phyloP scores from a whole-genome alignment of 768 basidiomycete genomes.

The Cyclocybe aegerita region DNA sequence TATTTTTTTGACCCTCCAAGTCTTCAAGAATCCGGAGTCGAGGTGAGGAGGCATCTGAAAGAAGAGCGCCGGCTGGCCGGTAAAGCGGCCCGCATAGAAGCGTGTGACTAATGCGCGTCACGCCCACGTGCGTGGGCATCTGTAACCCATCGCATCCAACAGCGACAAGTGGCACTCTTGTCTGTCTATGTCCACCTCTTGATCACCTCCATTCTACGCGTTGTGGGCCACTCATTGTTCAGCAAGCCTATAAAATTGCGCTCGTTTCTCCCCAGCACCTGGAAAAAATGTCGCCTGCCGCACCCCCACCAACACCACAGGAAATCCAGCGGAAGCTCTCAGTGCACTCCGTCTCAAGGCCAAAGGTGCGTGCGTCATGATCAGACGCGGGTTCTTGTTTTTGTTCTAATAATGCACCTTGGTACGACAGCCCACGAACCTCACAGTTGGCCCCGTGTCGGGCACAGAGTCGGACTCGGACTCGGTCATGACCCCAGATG shows the following conservation, averaged over 20 bases:
- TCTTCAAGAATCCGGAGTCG: too few species aligned
- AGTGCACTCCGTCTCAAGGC: slow-evolving; percentile 59
- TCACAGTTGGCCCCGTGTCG: slow-evolving; percentile 42
- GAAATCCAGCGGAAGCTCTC: slow-evolving; percentile 87
- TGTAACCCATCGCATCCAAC: background rate
- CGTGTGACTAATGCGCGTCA: background rate
- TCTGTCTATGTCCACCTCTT: background rate
- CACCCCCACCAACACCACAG: slow-evolving; percentile 77
- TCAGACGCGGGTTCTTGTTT: too few species aligned
- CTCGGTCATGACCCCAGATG: slow-evolving; percentile 60
- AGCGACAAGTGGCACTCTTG: slow-evolving; percentile 1
- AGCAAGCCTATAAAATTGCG: background rate
- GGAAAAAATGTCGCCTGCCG: slow-evolving; percentile 37
- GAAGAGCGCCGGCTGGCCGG: too few species aligned
- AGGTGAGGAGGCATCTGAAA: too few species aligned
- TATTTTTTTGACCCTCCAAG: too few species aligned
- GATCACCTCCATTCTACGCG: background rate
- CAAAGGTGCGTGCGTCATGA: slow-evolving; percentile 35
- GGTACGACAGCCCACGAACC: slow-evolving; percentile 16
- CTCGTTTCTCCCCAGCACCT: slow-evolving; percentile 3
- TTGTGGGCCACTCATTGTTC: too few species aligned
- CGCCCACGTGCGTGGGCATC: slow-evolving; percentile 3
- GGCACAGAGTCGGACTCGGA: slow-evolving; percentile 90
- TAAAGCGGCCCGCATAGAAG: too few species aligned
- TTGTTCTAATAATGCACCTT: slow-evolving; percentile 4